phyloP scores from a whole-genome alignment of 2,329 filamentous ascomycete genomes.

The Trichophyton mentagrophytes region DNA sequence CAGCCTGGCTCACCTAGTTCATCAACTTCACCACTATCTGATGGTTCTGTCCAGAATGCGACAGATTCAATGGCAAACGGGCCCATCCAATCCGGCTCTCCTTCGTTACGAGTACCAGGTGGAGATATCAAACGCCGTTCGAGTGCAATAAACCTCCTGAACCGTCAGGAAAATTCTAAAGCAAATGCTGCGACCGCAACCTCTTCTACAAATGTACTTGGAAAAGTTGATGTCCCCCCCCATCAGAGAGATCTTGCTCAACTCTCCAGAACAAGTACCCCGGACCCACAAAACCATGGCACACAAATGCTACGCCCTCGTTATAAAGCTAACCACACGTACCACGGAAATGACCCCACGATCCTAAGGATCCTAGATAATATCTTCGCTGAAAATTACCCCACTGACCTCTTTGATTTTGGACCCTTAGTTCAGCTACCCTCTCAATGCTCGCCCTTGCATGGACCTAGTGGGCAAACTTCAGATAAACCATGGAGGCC shows the following conservation, averaged over 20 bases:
- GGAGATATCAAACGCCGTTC: constrained; percentile 29
- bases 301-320: constrained; percentile 24
- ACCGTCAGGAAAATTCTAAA: constrained; percentile 45
- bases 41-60: constrained; percentile 18
- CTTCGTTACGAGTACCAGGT: constrained; percentile 15
- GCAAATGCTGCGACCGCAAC: constrained; percentile 53
- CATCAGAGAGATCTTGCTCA: constrained; percentile 28
- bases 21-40: constrained; percentile 22
- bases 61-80: constrained; percentile 19
- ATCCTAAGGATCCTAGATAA: constrained; percentile 59
- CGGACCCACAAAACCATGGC: constrained; percentile 26
- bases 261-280: constrained; percentile 14
- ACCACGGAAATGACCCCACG: constrained; percentile 60
- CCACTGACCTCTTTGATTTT: constrained; percentile 50
- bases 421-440: constrained; percentile 68
- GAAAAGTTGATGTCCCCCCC: constrained; percentile 46
- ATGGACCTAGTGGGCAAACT: constrained; percentile 41
- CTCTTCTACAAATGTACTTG: constrained; percentile 51
- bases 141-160: constrained; percentile 49
- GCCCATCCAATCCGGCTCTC: constrained; percentile 17
- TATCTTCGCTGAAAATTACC: constrained; percentile 60
- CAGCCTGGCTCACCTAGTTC: constrained; percentile 21
- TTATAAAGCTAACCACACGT: constrained; percentile 61
- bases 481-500: constrained; percentile 63
- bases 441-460: constrained; percentile 41